Evolutionary conservation across 768 basidiomycete species (phyloP).

Genomic region (Podaxis sp.): DNA sequence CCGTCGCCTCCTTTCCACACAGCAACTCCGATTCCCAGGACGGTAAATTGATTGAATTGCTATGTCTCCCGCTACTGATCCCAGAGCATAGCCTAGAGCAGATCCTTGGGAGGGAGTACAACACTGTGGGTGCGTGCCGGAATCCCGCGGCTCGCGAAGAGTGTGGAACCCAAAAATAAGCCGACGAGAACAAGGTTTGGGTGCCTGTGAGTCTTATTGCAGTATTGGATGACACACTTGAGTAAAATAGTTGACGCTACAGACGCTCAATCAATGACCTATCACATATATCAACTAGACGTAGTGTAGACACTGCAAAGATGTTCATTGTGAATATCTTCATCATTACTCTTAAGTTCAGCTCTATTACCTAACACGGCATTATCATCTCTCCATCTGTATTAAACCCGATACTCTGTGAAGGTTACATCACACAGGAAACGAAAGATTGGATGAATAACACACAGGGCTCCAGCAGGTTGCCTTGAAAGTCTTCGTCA

Average conservation of each 20-base stretch:
- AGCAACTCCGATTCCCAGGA: background rate
- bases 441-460: no score
- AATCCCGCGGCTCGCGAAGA: background rate
- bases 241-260: background rate
- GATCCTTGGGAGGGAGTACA: background rate
- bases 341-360: background rate
- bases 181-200: background rate
- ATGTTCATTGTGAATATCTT: background rate
- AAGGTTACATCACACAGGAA: background rate
- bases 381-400: background rate
- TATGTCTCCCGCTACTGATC: background rate
- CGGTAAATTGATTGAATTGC: background rate
- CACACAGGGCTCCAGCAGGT: background rate
- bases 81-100: background rate
- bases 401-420: background rate
- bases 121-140: background rate
- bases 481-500: background rate
- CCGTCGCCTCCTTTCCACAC: no score
- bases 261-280: background rate
- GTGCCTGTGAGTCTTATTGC: background rate
- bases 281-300: background rate
- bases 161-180: background rate
- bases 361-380: background rate
- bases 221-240: background rate
- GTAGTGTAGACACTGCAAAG: background rate